phyloP scores from a whole-genome alignment of 345 rosid genomes.

The Eucalyptus urophylla region DNA sequence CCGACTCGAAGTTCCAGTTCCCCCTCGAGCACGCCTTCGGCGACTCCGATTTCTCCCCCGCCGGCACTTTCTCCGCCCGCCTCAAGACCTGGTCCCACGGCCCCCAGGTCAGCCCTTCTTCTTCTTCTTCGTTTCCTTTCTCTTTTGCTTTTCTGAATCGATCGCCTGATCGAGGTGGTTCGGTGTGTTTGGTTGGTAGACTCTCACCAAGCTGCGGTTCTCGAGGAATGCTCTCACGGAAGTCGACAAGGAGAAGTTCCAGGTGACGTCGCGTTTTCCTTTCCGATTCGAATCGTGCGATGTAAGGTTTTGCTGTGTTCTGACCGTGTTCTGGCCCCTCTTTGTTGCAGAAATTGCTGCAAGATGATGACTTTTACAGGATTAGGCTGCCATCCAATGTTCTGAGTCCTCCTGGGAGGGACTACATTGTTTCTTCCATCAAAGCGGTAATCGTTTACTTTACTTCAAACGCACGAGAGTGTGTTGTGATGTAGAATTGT shows the following conservation, averaged over 20 bases:
- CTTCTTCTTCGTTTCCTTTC: not conserved
- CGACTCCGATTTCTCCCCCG: constrained; percentile 66
- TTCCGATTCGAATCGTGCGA: not conserved
- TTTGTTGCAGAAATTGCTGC: constrained; percentile 51
- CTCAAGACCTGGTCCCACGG: constrained; percentile 81
- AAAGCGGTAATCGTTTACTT: constrained; percentile 46
- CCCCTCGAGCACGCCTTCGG: constrained; percentile 89
- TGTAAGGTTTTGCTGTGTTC: not conserved
- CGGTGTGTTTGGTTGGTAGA: constrained; percentile 17
- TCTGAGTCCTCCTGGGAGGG: constrained; percentile 64
- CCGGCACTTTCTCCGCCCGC: constrained; percentile 92
- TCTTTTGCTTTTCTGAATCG: not conserved
- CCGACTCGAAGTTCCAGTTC: constrained; percentile 92
- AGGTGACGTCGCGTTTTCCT: constrained; percentile 21
- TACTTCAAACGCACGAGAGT: fast-evolving
- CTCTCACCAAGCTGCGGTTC: constrained; percentile 84
- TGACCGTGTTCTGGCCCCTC: not conserved
- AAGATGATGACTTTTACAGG: constrained; percentile 75
- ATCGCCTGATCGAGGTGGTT: not conserved
- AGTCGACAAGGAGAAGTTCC: constrained; percentile 61
- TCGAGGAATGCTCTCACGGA: constrained; percentile 51
- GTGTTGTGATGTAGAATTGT: not conserved
- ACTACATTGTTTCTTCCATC: constrained; percentile 60
- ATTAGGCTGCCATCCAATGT: constrained; percentile 90
- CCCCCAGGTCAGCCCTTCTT: constrained; percentile 37